Percentiles rank a stretch among this genome's conserved stretches.
These are phyloP conservation scores for Heterobasidion irregulare DNA, from an alignment of 1,284 basidiomycete species.

Conservation along the genomic window DNA sequence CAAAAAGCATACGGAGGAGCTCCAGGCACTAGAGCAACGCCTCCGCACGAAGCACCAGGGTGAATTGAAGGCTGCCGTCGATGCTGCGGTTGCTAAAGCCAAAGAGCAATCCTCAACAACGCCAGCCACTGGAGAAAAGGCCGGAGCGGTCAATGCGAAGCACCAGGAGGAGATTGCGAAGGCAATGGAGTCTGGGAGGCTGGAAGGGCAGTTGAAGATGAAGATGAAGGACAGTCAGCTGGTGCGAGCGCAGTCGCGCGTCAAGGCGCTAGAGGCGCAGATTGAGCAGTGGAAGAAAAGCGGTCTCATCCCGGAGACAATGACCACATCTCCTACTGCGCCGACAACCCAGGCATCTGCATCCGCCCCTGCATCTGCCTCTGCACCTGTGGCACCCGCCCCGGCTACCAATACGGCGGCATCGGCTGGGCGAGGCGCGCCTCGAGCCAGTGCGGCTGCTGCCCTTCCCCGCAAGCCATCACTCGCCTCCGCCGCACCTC, in stretches of 20 bases:
- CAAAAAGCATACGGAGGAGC: conserved; percentile 50
- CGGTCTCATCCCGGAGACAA: conserved; percentile 29
- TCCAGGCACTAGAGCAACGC: conserved; percentile 44
- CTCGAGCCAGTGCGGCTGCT: conserved; percentile 4
- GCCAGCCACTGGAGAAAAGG: conserved; percentile 34
- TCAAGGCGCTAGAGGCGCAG: conserved; percentile 61
- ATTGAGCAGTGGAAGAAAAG: conserved; percentile 46
- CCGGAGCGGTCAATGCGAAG: conserved; percentile 26
- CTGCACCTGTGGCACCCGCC: conserved; percentile 4
- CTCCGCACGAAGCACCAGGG: conserved; percentile 43
- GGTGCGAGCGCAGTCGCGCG: conserved; percentile 42
- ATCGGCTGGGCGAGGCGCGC: conserved; percentile 12
- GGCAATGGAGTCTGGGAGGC: conserved; percentile 59
- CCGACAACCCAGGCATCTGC: conserved; percentile 6
- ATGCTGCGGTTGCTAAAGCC: conserved; percentile 22
- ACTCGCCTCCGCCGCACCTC: conserved; percentile 6
- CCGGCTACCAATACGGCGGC: conserved; percentile 3
- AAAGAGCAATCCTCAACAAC: conserved; percentile 21
- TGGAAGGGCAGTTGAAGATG: conserved; percentile 48
- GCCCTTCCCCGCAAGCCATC: conserved; percentile 17
- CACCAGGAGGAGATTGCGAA: conserved; percentile 48
- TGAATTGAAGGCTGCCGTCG: conserved; percentile 43
- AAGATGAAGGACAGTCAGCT: conserved; percentile 66
- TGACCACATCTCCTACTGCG: conserved; percentile 1
- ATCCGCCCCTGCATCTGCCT: conserved; percentile 11